Conservation (phyloP, 2,329 filamentous ascomycete genomes). For the Fusarium sp. region DNA sequence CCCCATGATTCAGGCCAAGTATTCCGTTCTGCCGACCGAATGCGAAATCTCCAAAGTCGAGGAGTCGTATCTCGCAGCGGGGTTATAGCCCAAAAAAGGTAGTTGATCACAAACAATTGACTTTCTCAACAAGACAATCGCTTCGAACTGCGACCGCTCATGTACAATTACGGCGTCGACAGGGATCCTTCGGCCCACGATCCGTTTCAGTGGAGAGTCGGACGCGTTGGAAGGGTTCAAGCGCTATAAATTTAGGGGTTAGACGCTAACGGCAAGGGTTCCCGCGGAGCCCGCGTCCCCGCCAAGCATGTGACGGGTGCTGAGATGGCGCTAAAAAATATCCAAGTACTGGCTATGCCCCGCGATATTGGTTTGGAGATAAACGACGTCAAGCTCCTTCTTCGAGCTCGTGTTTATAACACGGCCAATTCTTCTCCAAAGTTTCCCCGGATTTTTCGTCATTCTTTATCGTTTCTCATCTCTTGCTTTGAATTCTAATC, state of each 20-base stretch:
- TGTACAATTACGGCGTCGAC: slow-evolving; percentile 35
- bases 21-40: background rate
- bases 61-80: slow-evolving; percentile 2
- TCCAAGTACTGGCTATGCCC: slow-evolving; percentile 47
- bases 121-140: background rate
- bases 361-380: slow-evolving; percentile 26
- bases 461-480: slow-evolving; percentile 6
- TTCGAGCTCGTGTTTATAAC: slow-evolving; percentile 19
- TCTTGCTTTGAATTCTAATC: background rate
- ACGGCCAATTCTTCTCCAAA: slow-evolving; percentile 1
- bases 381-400: slow-evolving; percentile 35
- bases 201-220: slow-evolving; percentile 22
- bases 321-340: slow-evolving; percentile 43
- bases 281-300: slow-evolving; percentile 23
- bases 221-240: slow-evolving; percentile 4
- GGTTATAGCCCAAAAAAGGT: slow-evolving; percentile 3
- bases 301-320: slow-evolving; percentile 39
- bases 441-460: background rate
- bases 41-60: background rate
- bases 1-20: background rate
- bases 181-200: slow-evolving; percentile 28
- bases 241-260: slow-evolving; percentile 25
- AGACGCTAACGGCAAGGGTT: background rate
- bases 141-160: slow-evolving; percentile 7
- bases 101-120: background rate